Evolutionary conservation across 495 filamentous ascomycete species (phyloP), one percentile per base, ranked within the genome.

Genomic region (Penicillium lagena): DNA sequence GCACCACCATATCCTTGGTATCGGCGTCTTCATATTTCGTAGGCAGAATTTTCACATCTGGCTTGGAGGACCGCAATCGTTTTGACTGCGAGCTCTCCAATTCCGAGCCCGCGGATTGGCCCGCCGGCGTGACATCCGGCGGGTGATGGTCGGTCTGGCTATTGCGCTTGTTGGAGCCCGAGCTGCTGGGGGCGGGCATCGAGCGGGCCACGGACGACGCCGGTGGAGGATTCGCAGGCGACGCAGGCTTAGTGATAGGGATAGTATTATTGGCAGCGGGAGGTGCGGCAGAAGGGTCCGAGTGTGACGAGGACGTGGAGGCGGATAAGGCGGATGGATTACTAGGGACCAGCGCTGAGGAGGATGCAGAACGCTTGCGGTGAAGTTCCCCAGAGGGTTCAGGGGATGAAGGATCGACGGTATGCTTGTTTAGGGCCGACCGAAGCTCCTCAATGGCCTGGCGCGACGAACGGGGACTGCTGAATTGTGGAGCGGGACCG

Each of bases 1-100:
- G 72, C 29, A 86, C 74, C 7, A 95, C 93, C 51, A 98, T 73
- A 64, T 95, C 88, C 52, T 86, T 82, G 12, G 86, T 77, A 39
- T 86, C 76, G 52, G 87, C 90, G 17, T 75, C 63, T 53, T 93
- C 86, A 64, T 98, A 98, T 52, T 74, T 66, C 30, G 68, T 56
- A 7, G 93, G 90, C 61, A 98, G 71, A 17, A 81, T 43, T 63
- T 90, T 96, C 14, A 79, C 72, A 9, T 75, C 63, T 10, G 80
- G 70, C 42, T 78, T 78, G 28, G 73, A 57, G 35, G 75, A 63
- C 31, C 77, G 73, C 43, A 66, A 56, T 38, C 77, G 76, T 55
- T 79, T 80, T 12, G 70, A 63, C 40, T 68, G 71, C 40, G 69
- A 78, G 33, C 60, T 65, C 37, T 77, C 68, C n/a, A 65, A 68